These are phyloP conservation scores for Alternaria longipes DNA, from an alignment of 2,329 filamentous ascomycete species.

Conservation along the genomic window DNA sequence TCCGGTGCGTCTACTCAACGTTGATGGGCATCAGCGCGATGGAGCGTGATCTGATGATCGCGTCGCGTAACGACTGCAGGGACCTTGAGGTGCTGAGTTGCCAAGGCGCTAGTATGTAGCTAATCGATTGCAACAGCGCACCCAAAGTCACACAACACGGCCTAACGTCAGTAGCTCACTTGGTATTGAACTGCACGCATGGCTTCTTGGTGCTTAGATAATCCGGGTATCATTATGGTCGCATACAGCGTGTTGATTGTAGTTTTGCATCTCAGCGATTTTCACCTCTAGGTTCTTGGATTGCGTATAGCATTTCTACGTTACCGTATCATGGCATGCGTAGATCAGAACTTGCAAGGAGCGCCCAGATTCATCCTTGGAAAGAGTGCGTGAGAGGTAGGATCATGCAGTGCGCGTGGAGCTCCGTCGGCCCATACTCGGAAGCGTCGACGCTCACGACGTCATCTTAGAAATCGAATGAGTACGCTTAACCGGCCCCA, in stretches of 20 bases:
- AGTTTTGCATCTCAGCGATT: not conserved
- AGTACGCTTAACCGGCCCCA: not conserved
- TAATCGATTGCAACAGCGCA: not conserved
- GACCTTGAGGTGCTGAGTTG: slow-evolving; percentile 9
- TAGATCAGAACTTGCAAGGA: not conserved
- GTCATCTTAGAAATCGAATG: slow-evolving; percentile 23
- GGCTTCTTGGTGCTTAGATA: not conserved
- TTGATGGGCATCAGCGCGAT: not conserved
- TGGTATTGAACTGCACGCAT: not conserved
- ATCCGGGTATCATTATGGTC: no score
- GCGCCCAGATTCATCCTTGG: not conserved
- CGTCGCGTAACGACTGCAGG: slow-evolving; percentile 2
- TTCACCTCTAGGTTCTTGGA: not conserved
- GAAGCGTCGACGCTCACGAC: slow-evolving; percentile 13
- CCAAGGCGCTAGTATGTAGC: slow-evolving; percentile 12
- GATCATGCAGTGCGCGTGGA: not conserved
- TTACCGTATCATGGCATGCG: not conserved
- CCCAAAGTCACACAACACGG: no score
- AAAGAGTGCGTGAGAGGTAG: not conserved
- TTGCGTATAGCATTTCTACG: not conserved
- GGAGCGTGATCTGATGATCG: not conserved
- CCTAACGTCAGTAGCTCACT: no score
- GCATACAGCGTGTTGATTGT: not conserved
- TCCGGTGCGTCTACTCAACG: not conserved
- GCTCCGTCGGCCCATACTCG: slow-evolving; percentile 10